phyloP scores from a whole-genome alignment of 345 rosid species.

The Limnanthes douglasii region DNA sequence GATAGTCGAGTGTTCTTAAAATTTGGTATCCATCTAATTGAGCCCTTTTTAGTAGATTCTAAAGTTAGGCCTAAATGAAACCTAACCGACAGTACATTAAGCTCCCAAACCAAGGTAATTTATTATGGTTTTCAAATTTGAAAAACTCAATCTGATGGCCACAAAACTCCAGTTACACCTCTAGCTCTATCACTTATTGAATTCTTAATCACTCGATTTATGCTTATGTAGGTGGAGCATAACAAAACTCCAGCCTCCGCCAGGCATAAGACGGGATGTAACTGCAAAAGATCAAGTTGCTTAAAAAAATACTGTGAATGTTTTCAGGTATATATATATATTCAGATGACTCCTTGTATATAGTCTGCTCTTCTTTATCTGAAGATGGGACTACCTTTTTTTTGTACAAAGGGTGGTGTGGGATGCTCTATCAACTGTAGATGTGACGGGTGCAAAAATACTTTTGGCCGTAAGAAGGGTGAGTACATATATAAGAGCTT shows the following conservation, averaged over 20 bases:
- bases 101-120: no score
- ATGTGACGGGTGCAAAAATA: constrained; percentile 55
- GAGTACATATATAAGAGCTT: constrained; percentile 11
- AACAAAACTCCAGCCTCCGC: constrained; percentile 62
- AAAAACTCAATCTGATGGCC: background rate
- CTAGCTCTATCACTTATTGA: background rate
- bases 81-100: no score
- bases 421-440: constrained; percentile 62
- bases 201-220: constrained; percentile 2
- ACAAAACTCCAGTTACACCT: background rate
- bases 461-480: constrained; percentile 31
- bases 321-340: constrained; percentile 34
- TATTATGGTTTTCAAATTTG: no score
- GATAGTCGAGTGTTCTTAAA: no score
- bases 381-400: constrained; percentile 10
- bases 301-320: constrained; percentile 75
- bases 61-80: no score
- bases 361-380: constrained; percentile 3
- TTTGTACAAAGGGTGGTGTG: constrained; percentile 37
- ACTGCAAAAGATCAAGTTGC: constrained; percentile 67
- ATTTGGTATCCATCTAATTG: no score
- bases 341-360: background rate
- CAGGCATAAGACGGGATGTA: constrained; percentile 76
- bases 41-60: no score
- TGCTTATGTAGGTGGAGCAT: constrained; percentile 26